phyloP scores from a whole-genome alignment of 1,139 yeast genomes.

The Candida tetrigidarum region DNA sequence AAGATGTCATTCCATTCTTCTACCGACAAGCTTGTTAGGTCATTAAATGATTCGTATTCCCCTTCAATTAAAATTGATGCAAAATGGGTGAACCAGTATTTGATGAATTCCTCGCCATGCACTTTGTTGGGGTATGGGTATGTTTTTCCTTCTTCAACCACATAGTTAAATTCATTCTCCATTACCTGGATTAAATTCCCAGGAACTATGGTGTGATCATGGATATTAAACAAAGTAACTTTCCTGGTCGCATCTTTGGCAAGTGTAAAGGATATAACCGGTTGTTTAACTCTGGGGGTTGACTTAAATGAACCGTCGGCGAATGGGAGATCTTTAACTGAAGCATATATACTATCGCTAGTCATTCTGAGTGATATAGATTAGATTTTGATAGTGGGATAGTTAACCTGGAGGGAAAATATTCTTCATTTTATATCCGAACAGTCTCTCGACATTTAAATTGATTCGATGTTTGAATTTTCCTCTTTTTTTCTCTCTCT shows the following conservation, averaged over 20 bases:
- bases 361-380: constrained; percentile 7
- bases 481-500: too few species aligned
- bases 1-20: constrained; percentile 44
- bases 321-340: constrained; percentile 35
- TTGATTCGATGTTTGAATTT: too few species aligned
- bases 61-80: constrained; percentile 52
- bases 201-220: constrained; percentile 37
- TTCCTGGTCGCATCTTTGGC: constrained; percentile 28
- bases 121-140: constrained; percentile 43
- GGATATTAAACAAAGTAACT: constrained; percentile 42
- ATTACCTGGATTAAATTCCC: constrained; percentile 32
- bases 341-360: constrained; percentile 8
- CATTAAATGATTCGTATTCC: constrained; percentile 20
- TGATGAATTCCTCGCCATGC: constrained; percentile 36
- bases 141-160: constrained; percentile 55
- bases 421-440: not conserved
- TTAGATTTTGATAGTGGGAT: not conserved
- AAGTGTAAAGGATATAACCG: constrained; percentile 30
- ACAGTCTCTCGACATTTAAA: not conserved
- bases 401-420: not conserved
- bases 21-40: constrained; percentile 18
- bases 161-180: constrained; percentile 44
- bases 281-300: constrained; percentile 28
- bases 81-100: constrained; percentile 50
- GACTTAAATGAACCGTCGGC: constrained; percentile 31